Conservation (phyloP, 805 yeast genomes). For the Yarrowia sp. region DNA sequence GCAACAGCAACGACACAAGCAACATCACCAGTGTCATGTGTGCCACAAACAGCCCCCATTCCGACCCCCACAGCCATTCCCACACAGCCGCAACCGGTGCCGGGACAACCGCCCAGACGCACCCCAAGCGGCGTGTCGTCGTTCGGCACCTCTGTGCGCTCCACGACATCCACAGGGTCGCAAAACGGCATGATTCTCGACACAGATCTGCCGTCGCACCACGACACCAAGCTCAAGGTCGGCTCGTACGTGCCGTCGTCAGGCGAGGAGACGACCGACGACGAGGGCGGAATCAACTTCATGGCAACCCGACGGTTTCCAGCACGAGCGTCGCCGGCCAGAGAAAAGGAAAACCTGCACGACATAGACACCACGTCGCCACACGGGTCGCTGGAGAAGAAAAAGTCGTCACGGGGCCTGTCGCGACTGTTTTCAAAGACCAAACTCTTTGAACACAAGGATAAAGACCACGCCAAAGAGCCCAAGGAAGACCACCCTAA, state of each 20-base stretch:
- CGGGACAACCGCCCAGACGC: background rate
- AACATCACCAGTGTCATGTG: no score
- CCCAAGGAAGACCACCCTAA: background rate
- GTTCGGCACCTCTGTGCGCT: background rate
- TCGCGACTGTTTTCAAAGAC: conserved; percentile 24
- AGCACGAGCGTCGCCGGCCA: background rate
- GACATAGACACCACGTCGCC: background rate
- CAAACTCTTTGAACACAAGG: conserved; percentile 11
- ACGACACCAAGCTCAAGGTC: conserved; percentile 15
- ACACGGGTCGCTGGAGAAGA: conserved; percentile 12
- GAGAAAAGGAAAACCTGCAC: conserved; percentile 13
- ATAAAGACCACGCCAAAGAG: background rate
- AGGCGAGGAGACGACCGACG: conserved; percentile 19
- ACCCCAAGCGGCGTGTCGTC: background rate
- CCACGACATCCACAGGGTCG: background rate
- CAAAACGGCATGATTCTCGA: conserved; percentile 10
- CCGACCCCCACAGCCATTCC: background rate
- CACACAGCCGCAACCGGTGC: background rate
- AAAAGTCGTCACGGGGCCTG: conserved; percentile 17
- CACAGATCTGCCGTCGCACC: conserved; percentile 23
- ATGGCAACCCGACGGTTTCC: conserved; percentile 16
- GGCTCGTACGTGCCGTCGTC: conserved; percentile 23
- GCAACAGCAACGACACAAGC: background rate
- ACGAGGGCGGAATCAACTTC: conserved; percentile 21
- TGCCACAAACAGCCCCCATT: no score